Conservation (phyloP, 306 rosid species). For the Prunus mira region DNA sequence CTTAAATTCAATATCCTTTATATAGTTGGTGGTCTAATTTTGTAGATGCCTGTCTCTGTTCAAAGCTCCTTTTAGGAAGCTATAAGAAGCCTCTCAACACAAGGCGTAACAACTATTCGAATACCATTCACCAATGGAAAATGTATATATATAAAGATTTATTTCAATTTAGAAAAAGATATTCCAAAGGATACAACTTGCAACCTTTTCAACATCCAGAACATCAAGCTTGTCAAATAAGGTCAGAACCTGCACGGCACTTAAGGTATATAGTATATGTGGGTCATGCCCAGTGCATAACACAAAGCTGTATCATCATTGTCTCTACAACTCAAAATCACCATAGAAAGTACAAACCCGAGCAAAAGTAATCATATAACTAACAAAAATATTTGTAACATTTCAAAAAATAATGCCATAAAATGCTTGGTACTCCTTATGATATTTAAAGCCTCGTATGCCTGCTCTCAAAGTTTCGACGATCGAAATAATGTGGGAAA, state of each 20-base stretch:
- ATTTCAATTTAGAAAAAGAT: not conserved
- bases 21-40: not conserved
- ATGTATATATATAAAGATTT: not conserved
- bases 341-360: no score
- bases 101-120: not conserved
- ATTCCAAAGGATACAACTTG: conserved; percentile 75
- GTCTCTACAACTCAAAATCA: not conserved
- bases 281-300: conserved; percentile 73
- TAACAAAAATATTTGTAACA: no score
- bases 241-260: conserved; percentile 82
- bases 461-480: no score
- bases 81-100: not conserved
- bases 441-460: no score
- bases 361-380: no score
- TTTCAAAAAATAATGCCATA: no score
- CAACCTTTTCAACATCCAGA: conserved; percentile 62
- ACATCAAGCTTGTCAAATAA: conserved; percentile 63
- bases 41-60: not conserved
- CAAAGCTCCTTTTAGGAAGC: not conserved
- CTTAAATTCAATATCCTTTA: not conserved
- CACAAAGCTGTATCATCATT: not conserved
- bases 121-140: not conserved
- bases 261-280: conserved; percentile 63
- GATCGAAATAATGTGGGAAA: no score
- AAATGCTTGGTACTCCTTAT: no score